phyloP scores from a whole-genome alignment of 108 stramenopile species.

The Skeletonema grethae region DNA sequence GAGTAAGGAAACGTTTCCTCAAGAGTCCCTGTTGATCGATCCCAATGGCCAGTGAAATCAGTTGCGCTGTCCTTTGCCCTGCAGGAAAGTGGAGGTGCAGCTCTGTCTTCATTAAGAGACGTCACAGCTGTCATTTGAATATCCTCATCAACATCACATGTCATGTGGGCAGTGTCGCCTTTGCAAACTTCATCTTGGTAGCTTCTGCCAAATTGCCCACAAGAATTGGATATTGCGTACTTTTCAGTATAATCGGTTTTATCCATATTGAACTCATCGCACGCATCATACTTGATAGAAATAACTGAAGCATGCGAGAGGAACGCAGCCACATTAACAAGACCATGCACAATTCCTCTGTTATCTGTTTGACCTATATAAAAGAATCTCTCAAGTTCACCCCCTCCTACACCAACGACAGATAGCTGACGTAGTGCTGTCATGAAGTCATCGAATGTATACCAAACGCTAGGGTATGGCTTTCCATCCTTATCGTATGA shows the following conservation, averaged over 20 bases:
- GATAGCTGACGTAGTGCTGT: constrained; percentile 12
- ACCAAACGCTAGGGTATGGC: constrained; percentile 20
- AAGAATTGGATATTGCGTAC: constrained; percentile 27
- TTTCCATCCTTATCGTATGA: constrained; percentile 26
- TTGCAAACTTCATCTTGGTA: constrained; percentile 23
- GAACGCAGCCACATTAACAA: constrained; percentile 38
- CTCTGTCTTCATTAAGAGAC: constrained; percentile 1
- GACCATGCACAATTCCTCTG: constrained; percentile 19
- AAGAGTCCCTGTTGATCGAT: constrained; percentile 8
- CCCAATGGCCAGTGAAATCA: constrained; percentile 36
- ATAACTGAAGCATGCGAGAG: constrained; percentile 23
- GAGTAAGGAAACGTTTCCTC: constrained; percentile 16
- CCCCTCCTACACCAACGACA: constrained; percentile 25
- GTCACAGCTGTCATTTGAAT: constrained; percentile 22
- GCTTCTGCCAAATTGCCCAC: constrained; percentile 30
- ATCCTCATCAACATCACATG: constrained; percentile 30
- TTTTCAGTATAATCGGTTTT: constrained; percentile 10
- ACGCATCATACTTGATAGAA: constrained; percentile 42
- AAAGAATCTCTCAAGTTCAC: constrained; percentile 7
- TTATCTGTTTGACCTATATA: constrained; percentile 33
- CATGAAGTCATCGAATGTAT: constrained; percentile 21
- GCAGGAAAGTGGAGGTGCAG: constrained; percentile 24
- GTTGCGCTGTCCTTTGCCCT: constrained; percentile 12
- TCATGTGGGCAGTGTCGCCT: constrained; percentile 16
- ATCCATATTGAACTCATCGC: constrained; percentile 43